Evolutionary conservation across 1,284 basidiomycete genomes (phyloP), one percentile per base, ranked within the genome.

Genomic region (Cutaneotrichosporon sp.): DNA sequence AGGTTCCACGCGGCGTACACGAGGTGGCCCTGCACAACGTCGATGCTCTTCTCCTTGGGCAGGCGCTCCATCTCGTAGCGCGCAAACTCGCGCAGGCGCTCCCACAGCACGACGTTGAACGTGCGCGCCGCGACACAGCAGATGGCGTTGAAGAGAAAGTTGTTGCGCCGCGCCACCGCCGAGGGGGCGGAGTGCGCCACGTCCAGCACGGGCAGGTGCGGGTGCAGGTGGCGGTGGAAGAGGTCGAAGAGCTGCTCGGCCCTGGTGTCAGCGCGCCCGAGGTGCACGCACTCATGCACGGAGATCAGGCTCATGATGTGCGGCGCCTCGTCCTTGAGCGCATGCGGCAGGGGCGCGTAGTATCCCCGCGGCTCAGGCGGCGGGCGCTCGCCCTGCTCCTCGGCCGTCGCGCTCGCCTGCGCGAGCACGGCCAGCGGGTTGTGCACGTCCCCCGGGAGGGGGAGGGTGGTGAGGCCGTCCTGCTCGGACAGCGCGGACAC

Each of bases 101-200:
- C 62, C 73, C 73, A 75, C 2, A 75, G 43, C 2, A 62, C 63
- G 4, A 68, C 63, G 46, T 73, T 66, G 67, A 64, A 69, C 4
- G 68, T 53, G n/a, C 70, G 57, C 5, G 73, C 73, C 10, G 72
- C 64, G 14, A 67, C 65, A 47, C 70, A 73, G 59, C 73, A 75
- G 29, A 75, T 72, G 1, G 73, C 71, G 54, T 74, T 74, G 63
- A 74, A 74, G 24, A 75, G 67, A 34, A 69, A 72, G 52, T 73
- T 75, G 55, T 65, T 68, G 2, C 73, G 64, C 29, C 73, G 60
- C 7, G 73, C 73, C 1, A 74, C 64, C 6, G 62, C 62, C 13
- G 60, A 54, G 2, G 70, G 69, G 1, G 66, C 54, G 13, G 65
- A 68, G 27, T 70, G 69, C 1, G 61, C 58, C 22, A 52, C 43